Evolutionary conservation across 805 yeast genomes (phyloP).

Genomic region (Sungouiozyma ichnusensis): DNA sequence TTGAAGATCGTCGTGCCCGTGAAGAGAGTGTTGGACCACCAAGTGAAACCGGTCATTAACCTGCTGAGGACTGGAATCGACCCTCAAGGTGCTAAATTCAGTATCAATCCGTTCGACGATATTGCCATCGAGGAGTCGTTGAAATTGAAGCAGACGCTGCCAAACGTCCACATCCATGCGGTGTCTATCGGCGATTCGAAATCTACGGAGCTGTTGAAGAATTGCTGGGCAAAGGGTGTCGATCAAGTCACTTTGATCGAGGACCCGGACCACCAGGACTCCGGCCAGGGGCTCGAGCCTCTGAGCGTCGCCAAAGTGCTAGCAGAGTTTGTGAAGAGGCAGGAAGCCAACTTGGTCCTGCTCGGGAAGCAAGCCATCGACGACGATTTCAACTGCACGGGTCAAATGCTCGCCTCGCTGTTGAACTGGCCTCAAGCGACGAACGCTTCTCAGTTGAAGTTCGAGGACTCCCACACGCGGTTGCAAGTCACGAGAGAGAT

Average conservation of each 20-base stretch:
- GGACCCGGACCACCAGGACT: constrained; percentile 23
- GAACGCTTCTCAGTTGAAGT: constrained; percentile 75
- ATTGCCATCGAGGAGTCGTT: constrained; percentile 95
- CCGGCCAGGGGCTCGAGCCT: constrained; percentile 58
- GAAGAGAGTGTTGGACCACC: constrained; percentile 89
- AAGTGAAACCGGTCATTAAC: constrained; percentile 86
- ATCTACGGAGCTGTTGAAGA: constrained; percentile 78
- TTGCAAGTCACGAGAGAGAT: constrained; percentile 80
- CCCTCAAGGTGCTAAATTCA: constrained; percentile 80
- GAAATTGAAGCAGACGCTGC: constrained; percentile 49
- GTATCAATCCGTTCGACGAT: constrained; percentile 95
- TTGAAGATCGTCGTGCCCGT: constrained; percentile 72
- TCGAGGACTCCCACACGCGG: constrained; percentile 36
- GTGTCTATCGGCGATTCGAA: constrained; percentile 84
- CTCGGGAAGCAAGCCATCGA: constrained; percentile 97
- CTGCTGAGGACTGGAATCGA: constrained; percentile 71
- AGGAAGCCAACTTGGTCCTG: constrained; percentile 66
- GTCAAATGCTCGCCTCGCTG: constrained; percentile 91
- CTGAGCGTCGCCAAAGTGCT: constrained; percentile 81
- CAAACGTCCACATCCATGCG: constrained; percentile 68
- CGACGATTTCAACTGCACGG: constrained; percentile 90
- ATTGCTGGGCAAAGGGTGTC: constrained; percentile 91
- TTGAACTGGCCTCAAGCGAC: constrained; percentile 96
- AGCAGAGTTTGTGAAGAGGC: constrained; percentile 57
- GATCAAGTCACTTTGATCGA: constrained; percentile 77